Conservation (phyloP, 2,329 filamentous ascomycete genomes). For the Colletotrichum sp. region DNA sequence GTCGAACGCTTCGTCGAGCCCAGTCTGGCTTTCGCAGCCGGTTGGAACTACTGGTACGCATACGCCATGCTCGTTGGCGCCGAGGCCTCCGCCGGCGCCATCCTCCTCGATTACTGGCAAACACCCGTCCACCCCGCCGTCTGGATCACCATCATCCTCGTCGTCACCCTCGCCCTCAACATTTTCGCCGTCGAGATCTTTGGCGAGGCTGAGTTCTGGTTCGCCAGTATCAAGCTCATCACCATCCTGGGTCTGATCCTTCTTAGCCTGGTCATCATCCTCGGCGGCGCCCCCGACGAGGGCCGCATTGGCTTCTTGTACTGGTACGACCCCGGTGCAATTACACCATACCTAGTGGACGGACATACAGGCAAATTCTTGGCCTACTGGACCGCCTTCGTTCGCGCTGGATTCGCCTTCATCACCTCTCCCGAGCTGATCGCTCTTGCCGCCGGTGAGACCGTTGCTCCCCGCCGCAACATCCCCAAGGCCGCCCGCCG, state of each 20-base stretch:
- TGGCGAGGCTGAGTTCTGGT: conserved; percentile 67
- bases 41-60: conserved; percentile 69
- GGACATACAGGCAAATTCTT: conserved; percentile 60
- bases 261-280: conserved; percentile 59
- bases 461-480: conserved; percentile 66
- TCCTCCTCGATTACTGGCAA: conserved; percentile 67
- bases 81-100: conserved; percentile 61
- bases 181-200: conserved; percentile 62
- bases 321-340: conserved; percentile 45
- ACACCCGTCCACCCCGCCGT: conserved; percentile 55
- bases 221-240: conserved; percentile 64
- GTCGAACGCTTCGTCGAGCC: conserved; percentile 60
- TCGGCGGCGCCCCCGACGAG: conserved; percentile 58
- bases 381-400: conserved; percentile 62
- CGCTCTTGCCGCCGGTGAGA: conserved; percentile 69
- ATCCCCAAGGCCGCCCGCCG: conserved; percentile 69
- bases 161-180: conserved; percentile 60
- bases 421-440: conserved; percentile 67
- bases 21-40: conserved; percentile 60
- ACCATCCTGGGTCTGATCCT: conserved; percentile 64
- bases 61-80: conserved; percentile 63
- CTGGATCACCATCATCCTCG: conserved; percentile 64
- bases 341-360: conserved; percentile 49
- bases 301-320: conserved; percentile 46
- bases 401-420: conserved; percentile 66